Conservation (phyloP, 176 grass and related monocot species). For the Carex kokanica region DNA sequence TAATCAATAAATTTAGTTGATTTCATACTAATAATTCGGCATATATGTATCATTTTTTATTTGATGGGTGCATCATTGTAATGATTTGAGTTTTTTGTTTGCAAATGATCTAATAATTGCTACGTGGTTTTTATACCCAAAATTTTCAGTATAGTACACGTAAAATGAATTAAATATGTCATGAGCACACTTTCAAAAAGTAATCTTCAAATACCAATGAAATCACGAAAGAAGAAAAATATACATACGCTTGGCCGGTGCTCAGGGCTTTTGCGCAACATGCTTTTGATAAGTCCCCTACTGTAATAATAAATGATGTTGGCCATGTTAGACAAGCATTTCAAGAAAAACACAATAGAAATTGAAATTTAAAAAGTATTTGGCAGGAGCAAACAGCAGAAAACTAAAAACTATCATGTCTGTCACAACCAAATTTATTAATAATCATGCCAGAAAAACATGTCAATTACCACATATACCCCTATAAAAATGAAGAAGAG, state of each 20-base stretch:
- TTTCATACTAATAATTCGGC: background rate
- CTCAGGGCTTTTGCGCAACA: slow-evolving; percentile 91
- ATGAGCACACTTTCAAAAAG: background rate
- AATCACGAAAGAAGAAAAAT: background rate
- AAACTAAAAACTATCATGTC: too few relatives aligned
- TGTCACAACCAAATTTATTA: too few relatives aligned
- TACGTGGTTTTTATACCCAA: background rate
- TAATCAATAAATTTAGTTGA: background rate
- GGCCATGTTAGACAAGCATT: background rate
- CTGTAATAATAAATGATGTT: slow-evolving; percentile 41
- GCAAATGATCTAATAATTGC: background rate
- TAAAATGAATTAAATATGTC: background rate
- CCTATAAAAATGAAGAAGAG: too few relatives aligned
- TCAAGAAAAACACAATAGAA: background rate
- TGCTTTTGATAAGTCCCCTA: slow-evolving; percentile 94
- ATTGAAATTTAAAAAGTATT: background rate
- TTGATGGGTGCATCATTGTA: background rate
- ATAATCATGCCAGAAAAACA: too few relatives aligned
- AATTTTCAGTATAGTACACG: background rate
- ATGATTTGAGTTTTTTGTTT: background rate
- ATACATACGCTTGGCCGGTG: slow-evolving; percentile 87
- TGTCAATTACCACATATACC: too few relatives aligned
- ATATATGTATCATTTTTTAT: background rate
- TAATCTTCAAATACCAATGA: background rate
- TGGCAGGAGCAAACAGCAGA: background rate